These are phyloP conservation scores for Naumovozyma dairenensis DNA, from an alignment of 805 yeast species.

Conservation along the genomic window DNA sequence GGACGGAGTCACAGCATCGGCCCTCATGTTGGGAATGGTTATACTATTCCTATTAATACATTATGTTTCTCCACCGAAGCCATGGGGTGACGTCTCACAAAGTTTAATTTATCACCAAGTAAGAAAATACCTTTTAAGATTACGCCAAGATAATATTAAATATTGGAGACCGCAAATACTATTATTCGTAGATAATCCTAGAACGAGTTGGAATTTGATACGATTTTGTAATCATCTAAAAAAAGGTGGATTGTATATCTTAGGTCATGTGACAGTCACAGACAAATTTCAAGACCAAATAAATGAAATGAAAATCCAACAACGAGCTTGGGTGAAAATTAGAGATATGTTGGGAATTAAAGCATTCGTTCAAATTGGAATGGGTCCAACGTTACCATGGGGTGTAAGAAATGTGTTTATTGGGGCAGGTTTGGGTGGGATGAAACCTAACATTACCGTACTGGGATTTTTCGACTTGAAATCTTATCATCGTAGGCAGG, in stretches of 20 bases:
- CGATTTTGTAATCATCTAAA: conserved; percentile 89
- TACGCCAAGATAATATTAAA: conserved; percentile 87
- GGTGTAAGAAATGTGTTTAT: conserved; percentile 86
- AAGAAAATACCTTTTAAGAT: conserved; percentile 67
- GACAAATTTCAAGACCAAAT: conserved; percentile 53
- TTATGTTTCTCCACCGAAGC: conserved; percentile 85
- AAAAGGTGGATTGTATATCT: conserved; percentile 85
- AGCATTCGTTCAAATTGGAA: conserved; percentile 88
- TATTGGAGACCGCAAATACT: conserved; percentile 97
- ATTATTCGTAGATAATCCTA: conserved; percentile 80
- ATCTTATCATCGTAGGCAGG: conserved; percentile 13
- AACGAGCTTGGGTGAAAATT: conserved; percentile 72
- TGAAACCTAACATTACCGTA: conserved; percentile 93
- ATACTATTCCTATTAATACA: conserved; percentile 72
- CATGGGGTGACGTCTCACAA: conserved; percentile 98
- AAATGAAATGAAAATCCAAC: conserved; percentile 62
- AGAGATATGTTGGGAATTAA: conserved; percentile 71
- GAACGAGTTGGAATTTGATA: conserved; percentile 85
- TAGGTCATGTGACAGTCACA: conserved; percentile 76
- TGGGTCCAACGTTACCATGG: conserved; percentile 85
- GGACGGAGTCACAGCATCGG: conserved; percentile 80
- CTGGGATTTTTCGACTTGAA: conserved; percentile 74
- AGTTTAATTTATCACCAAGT: conserved; percentile 93
- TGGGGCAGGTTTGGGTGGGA: conserved; percentile 97
- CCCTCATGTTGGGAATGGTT: conserved; percentile 56